These are phyloP conservation scores for Boletus coccyginus DNA, from an alignment of 768 basidiomycete genomes.

Conservation along the genomic window DNA sequence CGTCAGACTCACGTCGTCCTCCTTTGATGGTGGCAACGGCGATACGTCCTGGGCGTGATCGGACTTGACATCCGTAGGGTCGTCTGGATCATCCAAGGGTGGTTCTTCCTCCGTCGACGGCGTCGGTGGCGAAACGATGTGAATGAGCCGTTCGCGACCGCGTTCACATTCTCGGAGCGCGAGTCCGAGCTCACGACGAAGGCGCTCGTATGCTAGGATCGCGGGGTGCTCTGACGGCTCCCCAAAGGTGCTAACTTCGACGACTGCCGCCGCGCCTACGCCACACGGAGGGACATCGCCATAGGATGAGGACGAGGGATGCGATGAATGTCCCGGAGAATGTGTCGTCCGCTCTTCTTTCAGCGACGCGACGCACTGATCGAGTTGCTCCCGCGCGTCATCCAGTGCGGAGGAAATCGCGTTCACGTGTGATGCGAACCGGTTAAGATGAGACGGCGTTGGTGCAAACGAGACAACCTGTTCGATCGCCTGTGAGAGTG, in stretches of 20 bases:
- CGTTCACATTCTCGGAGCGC: conserved; percentile 82
- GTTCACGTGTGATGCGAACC: conserved; percentile 74
- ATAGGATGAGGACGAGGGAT: conserved; percentile 19
- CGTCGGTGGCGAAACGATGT: conserved; percentile 49
- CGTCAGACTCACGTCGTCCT: conserved; percentile 6
- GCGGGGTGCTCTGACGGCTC: conserved; percentile 43
- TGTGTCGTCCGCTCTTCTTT: conserved; percentile 35
- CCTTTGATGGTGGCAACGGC: not conserved
- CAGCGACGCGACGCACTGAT: conserved; percentile 57
- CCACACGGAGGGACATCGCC: not conserved
- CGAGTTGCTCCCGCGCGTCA: conserved; percentile 67
- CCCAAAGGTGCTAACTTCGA: not conserved
- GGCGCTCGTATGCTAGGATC: conserved; percentile 68
- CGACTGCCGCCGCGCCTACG: not conserved
- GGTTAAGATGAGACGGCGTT: conserved; percentile 61
- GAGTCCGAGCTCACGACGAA: conserved; percentile 73
- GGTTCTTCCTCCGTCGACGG: conserved; percentile 38
- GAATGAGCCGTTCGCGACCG: conserved; percentile 61
- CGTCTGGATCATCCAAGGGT: not conserved
- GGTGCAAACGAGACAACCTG: conserved; percentile 61
- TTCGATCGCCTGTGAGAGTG: conserved; percentile 13
- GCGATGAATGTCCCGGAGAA: conserved; percentile 20
- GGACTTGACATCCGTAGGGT: not conserved
- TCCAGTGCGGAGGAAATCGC: conserved; percentile 65
- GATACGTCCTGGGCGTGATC: not conserved